A percentile compares a stretch with the other conserved stretches of the same genome.
Evolutionary conservation across 352 stramenopile species (phyloP).

Genomic region (Pythium oligandrum): DNA sequence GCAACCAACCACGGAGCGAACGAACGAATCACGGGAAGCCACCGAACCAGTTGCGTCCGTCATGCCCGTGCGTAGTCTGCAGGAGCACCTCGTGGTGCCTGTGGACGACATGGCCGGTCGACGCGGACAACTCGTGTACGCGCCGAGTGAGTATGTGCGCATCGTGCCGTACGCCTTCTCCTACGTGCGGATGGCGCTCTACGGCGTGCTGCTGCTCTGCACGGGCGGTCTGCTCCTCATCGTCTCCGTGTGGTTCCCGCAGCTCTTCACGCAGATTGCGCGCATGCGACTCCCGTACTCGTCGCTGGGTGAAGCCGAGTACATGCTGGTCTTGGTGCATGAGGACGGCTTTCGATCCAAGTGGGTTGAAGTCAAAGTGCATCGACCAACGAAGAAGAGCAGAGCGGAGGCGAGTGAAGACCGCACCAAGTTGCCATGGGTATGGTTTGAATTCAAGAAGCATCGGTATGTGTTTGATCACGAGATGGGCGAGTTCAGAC

Average conservation of each 20-base stretch:
- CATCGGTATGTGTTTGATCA: conserved; percentile 40
- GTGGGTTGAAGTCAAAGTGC: conserved; percentile 26
- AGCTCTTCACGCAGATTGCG: conserved; percentile 37
- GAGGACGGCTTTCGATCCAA: conserved; percentile 20
- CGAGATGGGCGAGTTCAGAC: conserved; percentile 30
- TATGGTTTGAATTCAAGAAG: conserved; percentile 58
- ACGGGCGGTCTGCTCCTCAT: conserved; percentile 23
- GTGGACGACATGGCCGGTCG: conserved; percentile 33
- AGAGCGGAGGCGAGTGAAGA: background rate
- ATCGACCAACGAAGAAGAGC: conserved; percentile 8
- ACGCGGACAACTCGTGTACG: conserved; percentile 14
- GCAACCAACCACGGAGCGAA: too few relatives aligned
- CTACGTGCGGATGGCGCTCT: conserved; percentile 22
- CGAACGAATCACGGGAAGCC: too few relatives aligned
- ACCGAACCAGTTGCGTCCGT: too few relatives aligned
- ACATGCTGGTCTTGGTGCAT: conserved; percentile 32
- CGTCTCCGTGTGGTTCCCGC: conserved; percentile 37
- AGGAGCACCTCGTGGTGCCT: conserved; percentile 41
- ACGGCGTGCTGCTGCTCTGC: conserved; percentile 17
- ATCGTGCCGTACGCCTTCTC: conserved; percentile 31
- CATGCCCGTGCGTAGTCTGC: conserved; percentile 27
- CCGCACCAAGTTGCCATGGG: conserved; percentile 1
- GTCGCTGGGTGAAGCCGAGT: conserved; percentile 27
- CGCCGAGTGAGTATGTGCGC: background rate
- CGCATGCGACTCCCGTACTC: conserved; percentile 17